A percentile compares a stretch with the other conserved stretches of the same genome.
phyloP scores from a whole-genome alignment of 352 stramenopile genomes.

The Poterioochromonas sp. region DNA sequence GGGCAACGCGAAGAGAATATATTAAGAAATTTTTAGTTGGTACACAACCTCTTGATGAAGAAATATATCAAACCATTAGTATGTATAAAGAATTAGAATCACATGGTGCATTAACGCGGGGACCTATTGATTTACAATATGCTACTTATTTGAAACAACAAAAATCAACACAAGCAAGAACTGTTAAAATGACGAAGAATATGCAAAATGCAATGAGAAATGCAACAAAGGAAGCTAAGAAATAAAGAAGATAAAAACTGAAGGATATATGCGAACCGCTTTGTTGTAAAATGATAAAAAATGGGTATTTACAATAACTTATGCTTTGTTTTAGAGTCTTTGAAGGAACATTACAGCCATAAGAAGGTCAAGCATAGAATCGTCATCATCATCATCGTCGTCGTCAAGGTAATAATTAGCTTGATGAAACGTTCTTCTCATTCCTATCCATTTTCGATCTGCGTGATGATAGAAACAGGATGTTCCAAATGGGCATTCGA shows the following conservation, averaged over 20 bases:
- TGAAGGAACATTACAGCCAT: too few relatives aligned
- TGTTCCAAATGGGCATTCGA: conserved; percentile 5
- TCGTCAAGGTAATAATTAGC: too few relatives aligned
- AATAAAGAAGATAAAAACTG: too few relatives aligned
- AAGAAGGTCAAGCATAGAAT: too few relatives aligned
- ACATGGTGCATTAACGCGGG: not conserved
- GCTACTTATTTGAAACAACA: not conserved
- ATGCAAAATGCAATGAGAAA: not conserved
- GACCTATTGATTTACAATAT: conserved; percentile 21
- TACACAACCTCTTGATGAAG: not conserved
- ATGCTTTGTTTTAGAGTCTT: too few relatives aligned
- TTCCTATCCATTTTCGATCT: not conserved
- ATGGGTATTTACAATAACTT: too few relatives aligned
- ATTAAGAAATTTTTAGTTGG: not conserved
- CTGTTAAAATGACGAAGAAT: not conserved
- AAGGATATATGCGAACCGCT: too few relatives aligned
- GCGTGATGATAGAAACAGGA: conserved; percentile 25
- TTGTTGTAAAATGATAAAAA: too few relatives aligned
- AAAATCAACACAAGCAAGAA: not conserved
- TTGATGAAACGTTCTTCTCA: too few relatives aligned
- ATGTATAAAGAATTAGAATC: conserved; percentile 21
- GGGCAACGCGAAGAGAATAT: not conserved
- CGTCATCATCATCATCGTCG: too few relatives aligned
- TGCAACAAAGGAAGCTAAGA: too few relatives aligned
- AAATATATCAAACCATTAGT: not conserved